Evolutionary conservation across 306 rosid genomes (phyloP).

Genomic region (Quillaja saponaria): DNA sequence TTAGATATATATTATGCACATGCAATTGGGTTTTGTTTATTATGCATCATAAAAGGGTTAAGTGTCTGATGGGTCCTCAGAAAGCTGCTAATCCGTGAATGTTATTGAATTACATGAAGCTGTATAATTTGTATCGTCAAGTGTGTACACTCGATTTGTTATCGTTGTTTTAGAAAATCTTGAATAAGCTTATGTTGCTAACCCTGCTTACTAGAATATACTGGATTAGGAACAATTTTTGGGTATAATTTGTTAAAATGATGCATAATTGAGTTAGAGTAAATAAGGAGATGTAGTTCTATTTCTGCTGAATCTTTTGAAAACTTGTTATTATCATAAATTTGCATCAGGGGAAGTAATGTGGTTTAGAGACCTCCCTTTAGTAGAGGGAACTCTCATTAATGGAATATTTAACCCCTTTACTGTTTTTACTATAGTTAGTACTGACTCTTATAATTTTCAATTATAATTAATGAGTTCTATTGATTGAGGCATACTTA

Average conservation of each 20-base stretch:
- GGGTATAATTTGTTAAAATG: neutral
- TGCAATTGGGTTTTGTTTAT: slow-evolving; percentile 12
- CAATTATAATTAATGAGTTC: too few relatives aligned
- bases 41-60: neutral
- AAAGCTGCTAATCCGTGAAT: neutral
- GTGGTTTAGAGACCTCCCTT: too few relatives aligned
- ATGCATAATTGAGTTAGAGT: neutral
- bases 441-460: too few relatives aligned
- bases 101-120: neutral
- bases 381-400: neutral
- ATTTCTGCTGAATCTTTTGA: neutral
- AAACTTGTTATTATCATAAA: neutral
- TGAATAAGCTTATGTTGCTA: neutral
- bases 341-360: too few relatives aligned
- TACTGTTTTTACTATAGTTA: too few relatives aligned
- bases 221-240: neutral
- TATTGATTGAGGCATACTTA: too few relatives aligned
- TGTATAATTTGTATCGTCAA: neutral
- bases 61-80: neutral
- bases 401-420: neutral
- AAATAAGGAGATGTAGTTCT: neutral
- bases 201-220: neutral
- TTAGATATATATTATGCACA: neutral
- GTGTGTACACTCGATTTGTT: slow-evolving; percentile 2
- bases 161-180: neutral